A percentile compares a stretch with the other conserved stretches of the same genome.
Evolutionary conservation across 768 basidiomycete genomes (phyloP).

Genomic region (Boletus edulis): DNA sequence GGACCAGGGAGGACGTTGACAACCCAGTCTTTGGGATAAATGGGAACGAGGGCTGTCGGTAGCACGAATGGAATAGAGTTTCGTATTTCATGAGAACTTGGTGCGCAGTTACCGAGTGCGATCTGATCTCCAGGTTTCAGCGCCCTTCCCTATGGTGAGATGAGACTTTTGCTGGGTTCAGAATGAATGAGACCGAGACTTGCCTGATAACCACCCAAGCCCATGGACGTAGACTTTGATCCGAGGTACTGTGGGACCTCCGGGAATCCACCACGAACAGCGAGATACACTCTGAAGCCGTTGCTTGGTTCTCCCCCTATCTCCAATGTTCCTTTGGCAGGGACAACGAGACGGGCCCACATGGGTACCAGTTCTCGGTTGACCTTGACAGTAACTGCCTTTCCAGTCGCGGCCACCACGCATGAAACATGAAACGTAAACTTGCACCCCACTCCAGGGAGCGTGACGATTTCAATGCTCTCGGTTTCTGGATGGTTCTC

Average conservation of each 20-base stretch:
- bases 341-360: constrained; percentile 52
- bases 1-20: constrained; percentile 60
- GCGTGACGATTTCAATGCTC: constrained; percentile 52
- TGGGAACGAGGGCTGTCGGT: constrained; percentile 36
- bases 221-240: constrained; percentile 65
- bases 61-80: constrained; percentile 10
- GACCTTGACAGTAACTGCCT: constrained; percentile 40
- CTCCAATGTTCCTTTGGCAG: constrained; percentile 41
- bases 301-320: constrained; percentile 30
- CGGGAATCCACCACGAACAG: constrained; percentile 60
- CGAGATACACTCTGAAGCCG: constrained; percentile 57
- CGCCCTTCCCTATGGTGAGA: constrained; percentile 43
- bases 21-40: constrained; percentile 48
- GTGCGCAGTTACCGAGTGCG: constrained; percentile 34
- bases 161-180: constrained; percentile 2
- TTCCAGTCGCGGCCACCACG: constrained; percentile 58
- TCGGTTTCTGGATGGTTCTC: constrained; percentile 51
- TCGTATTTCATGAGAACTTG: constrained; percentile 13
- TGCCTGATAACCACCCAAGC: constrained; percentile 59
- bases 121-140: constrained; percentile 52
- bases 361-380: constrained; percentile 37
- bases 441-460: constrained; percentile 42
- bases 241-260: constrained; percentile 53
- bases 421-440: constrained; percentile 49
- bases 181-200: constrained; percentile 3